A percentile compares a stretch with the other conserved stretches of the same genome.
Conservation (phyloP, 352 stramenopile genomes). For the Phytophthora fragariaefolia region DNA sequence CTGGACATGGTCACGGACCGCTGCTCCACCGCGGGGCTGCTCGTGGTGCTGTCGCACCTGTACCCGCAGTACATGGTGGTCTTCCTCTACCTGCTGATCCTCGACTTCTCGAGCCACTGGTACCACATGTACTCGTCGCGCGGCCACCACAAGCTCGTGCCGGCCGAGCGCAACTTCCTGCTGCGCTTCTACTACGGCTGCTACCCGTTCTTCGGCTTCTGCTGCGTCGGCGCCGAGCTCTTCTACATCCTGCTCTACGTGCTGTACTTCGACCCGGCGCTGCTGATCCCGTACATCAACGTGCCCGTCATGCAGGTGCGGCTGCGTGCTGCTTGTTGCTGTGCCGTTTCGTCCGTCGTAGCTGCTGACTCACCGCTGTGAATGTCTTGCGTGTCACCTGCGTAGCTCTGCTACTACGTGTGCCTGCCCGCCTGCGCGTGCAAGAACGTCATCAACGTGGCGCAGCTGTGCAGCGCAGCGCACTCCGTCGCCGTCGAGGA, state of each 20-base stretch:
- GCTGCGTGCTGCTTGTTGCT: background rate
- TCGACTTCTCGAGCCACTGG: slow-evolving; percentile 98
- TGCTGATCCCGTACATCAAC: slow-evolving; percentile 61
- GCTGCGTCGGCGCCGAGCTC: slow-evolving; percentile 92
- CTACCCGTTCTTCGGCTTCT: slow-evolving; percentile 94
- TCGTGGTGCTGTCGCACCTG: slow-evolving; percentile 94
- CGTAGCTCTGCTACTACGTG: slow-evolving; percentile 83
- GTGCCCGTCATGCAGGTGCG: slow-evolving; percentile 67
- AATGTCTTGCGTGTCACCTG: slow-evolving; percentile 19
- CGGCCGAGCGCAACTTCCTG: slow-evolving; percentile 93
- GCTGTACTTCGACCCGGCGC: slow-evolving; percentile 77
- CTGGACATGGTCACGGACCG: slow-evolving; percentile 99
- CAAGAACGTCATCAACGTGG: slow-evolving; percentile 95
- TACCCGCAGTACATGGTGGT: slow-evolving; percentile 86
- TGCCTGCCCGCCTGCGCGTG: slow-evolving; percentile 91
- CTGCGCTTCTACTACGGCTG: slow-evolving; percentile 94
- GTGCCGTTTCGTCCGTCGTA: background rate
- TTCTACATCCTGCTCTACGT: slow-evolving; percentile 94
- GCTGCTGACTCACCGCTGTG: slow-evolving; percentile 14
- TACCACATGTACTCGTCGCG: slow-evolving; percentile 97
- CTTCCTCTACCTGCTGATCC: slow-evolving; percentile 92
- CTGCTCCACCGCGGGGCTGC: slow-evolving; percentile 95
- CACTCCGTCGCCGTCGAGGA: slow-evolving; percentile 80
- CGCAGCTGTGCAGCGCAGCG: slow-evolving; percentile 89
- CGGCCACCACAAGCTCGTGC: slow-evolving; percentile 96